Evolutionary conservation across 202 grass and related monocot species (phyloP).

Genomic region (Eragrostis tef): DNA sequence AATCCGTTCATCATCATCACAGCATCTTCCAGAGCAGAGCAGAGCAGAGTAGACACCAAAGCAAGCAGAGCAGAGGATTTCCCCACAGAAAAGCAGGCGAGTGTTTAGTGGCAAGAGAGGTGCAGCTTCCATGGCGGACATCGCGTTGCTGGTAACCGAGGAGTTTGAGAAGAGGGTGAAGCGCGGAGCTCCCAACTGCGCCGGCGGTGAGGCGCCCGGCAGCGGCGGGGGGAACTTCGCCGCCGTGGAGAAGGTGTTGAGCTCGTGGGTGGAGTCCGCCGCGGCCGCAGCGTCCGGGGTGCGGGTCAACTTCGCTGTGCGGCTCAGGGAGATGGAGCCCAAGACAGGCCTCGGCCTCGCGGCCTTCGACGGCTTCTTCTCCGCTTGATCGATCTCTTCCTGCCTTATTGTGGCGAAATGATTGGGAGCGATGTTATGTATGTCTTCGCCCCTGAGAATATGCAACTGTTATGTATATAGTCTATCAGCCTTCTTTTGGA

Average conservation of each 20-base stretch:
- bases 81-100: too few relatives aligned
- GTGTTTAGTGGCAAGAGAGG: too few relatives aligned
- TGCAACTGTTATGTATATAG: background rate
- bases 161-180: constrained; percentile 75
- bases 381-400: constrained; percentile 44
- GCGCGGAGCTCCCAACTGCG: background rate
- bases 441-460: background rate
- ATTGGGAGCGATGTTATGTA: background rate
- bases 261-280: constrained; percentile 58
- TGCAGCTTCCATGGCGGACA: constrained; percentile 63
- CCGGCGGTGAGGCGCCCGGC: background rate
- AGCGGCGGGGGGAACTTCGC: constrained; percentile 25
- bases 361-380: constrained; percentile 75
- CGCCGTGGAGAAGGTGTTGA: constrained; percentile 47
- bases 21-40: constrained; percentile 22
- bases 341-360: constrained; percentile 44
- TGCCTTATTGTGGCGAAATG: background rate
- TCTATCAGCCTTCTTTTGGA: background rate
- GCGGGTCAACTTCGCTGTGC: constrained; percentile 39
- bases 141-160: constrained; percentile 78
- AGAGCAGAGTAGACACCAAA: background rate
- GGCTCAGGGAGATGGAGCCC: constrained; percentile 52
- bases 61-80: too few relatives aligned
- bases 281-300: constrained; percentile 38
- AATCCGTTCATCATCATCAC: background rate